A percentile compares a stretch with the other conserved stretches of the same genome.
Evolutionary conservation across 768 basidiomycete species (phyloP).

Genomic region (Lactifluus echinatus): DNA sequence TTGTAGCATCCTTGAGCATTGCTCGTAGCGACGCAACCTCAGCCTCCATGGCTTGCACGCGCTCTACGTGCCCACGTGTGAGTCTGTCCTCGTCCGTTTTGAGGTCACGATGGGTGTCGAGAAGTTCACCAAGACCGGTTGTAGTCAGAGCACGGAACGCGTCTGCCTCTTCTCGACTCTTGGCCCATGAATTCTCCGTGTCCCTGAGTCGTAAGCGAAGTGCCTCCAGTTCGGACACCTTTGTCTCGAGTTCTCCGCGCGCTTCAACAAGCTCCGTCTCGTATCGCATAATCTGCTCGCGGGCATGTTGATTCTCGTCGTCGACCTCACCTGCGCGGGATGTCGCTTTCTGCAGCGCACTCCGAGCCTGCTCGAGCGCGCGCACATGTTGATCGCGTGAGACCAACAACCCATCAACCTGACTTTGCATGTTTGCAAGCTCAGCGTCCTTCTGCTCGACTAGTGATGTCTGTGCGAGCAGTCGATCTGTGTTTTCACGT

Average conservation of each 20-base stretch:
- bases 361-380: slow-evolving; percentile 77
- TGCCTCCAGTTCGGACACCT: slow-evolving; percentile 64
- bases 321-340: slow-evolving; percentile 75
- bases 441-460: slow-evolving; percentile 79
- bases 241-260: slow-evolving; percentile 71
- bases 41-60: slow-evolving; percentile 67
- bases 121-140: slow-evolving; percentile 72
- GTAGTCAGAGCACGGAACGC: slow-evolving; percentile 82
- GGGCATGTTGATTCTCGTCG: slow-evolving; percentile 57
- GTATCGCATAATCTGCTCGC: slow-evolving; percentile 57
- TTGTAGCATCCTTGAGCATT: slow-evolving; percentile 71
- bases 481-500: slow-evolving; percentile 67
- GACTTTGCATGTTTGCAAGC: slow-evolving; percentile 47
- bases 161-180: slow-evolving; percentile 90
- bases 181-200: slow-evolving; percentile 84
- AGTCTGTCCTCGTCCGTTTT: slow-evolving; percentile 76
- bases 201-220: slow-evolving; percentile 59
- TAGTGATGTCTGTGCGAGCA: slow-evolving; percentile 64
- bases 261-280: slow-evolving; percentile 74
- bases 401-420: slow-evolving; percentile 61
- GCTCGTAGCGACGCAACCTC: slow-evolving; percentile 69
- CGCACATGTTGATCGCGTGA: slow-evolving; percentile 80
- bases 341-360: slow-evolving; percentile 67
- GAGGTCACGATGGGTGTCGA: slow-evolving; percentile 82
- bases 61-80: slow-evolving; percentile 70